Evolutionary conservation across 169 alveolate species (phyloP).

Genomic region (Babesia microti): DNA sequence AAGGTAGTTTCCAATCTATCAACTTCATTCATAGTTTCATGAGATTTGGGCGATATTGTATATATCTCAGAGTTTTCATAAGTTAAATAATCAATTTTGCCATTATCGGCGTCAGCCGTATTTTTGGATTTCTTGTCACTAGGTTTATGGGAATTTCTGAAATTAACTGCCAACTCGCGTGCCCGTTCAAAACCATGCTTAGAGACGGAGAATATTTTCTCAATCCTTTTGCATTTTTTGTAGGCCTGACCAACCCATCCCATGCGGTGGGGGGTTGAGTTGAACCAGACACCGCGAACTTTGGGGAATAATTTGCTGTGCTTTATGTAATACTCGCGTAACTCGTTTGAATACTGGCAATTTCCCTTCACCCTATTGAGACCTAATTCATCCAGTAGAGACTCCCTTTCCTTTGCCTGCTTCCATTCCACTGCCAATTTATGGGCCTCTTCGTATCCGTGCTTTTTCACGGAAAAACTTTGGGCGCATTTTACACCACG

Average conservation of each 20-base stretch:
- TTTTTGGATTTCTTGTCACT: too few species aligned
- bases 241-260: constrained; percentile 75
- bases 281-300: constrained; percentile 68
- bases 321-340: constrained; percentile 51
- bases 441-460: constrained; percentile 59
- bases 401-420: constrained; percentile 18
- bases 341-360: constrained; percentile 46
- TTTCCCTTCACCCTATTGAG: constrained; percentile 16
- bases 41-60: too few species aligned
- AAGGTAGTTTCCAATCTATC: too few species aligned
- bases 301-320: constrained; percentile 60
- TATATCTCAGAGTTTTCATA: too few species aligned
- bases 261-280: constrained; percentile 66
- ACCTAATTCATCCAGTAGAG: constrained; percentile 1
- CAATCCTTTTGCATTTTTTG: constrained; percentile 65
- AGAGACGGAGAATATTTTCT: constrained; percentile 60
- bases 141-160: constrained; percentile 68
- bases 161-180: constrained; percentile 57
- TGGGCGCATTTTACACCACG: constrained; percentile 40
- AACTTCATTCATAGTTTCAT: too few species aligned
- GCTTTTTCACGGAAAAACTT: constrained; percentile 52
- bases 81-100: too few species aligned
- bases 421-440: constrained; percentile 53
- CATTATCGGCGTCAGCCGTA: too few species aligned
- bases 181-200: constrained; percentile 70